Evolutionary conservation across 2,329 filamentous ascomycete species (phyloP).

Genomic region (Exophiala spinifera): DNA sequence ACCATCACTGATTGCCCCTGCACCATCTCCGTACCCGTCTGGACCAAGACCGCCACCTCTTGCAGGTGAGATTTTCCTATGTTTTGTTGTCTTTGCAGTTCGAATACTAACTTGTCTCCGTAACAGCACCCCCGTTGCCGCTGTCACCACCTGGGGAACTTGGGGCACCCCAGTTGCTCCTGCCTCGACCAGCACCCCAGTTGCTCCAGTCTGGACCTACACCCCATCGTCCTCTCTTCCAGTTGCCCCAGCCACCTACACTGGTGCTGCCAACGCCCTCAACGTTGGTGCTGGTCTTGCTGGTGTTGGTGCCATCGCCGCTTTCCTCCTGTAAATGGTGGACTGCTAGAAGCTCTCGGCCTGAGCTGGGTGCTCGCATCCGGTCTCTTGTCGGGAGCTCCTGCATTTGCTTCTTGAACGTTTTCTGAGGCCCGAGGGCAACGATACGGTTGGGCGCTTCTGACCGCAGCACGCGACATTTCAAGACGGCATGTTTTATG

Average conservation of each 20-base stretch:
- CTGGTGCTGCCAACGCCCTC: conserved; percentile 28
- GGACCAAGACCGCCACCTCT: conserved; percentile 26
- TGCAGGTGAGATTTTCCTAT: conserved; percentile 18
- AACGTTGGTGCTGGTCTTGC: conserved; percentile 30
- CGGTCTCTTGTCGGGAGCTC: conserved; percentile 1
- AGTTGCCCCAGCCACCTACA: conserved; percentile 21
- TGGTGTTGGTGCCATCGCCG: conserved; percentile 30
- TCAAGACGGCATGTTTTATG: not conserved
- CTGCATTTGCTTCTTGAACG: conserved; percentile 20
- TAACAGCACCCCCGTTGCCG: conserved; percentile 9
- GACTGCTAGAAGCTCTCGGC: conserved; percentile 6
- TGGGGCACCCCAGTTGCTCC: conserved; percentile 8
- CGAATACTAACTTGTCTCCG: not conserved
- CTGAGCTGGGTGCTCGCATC: conserved; percentile 1
- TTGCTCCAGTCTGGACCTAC: conserved; percentile 5
- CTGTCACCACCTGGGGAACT: conserved; percentile 10
- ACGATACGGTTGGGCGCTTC: not conserved
- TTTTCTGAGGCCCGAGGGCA: not conserved
- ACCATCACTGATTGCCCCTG: conserved; percentile 33
- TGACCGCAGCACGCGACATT: not conserved
- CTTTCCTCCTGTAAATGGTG: conserved; percentile 29
- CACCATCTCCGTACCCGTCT: conserved; percentile 30
- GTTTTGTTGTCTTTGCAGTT: conserved; percentile 2
- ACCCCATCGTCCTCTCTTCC: conserved; percentile 13
- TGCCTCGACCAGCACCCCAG: not conserved